Percentiles rank a stretch among this genome's conserved stretches.
Conservation (phyloP, 257 asterid species). For the Solanum virginianum region DNA sequence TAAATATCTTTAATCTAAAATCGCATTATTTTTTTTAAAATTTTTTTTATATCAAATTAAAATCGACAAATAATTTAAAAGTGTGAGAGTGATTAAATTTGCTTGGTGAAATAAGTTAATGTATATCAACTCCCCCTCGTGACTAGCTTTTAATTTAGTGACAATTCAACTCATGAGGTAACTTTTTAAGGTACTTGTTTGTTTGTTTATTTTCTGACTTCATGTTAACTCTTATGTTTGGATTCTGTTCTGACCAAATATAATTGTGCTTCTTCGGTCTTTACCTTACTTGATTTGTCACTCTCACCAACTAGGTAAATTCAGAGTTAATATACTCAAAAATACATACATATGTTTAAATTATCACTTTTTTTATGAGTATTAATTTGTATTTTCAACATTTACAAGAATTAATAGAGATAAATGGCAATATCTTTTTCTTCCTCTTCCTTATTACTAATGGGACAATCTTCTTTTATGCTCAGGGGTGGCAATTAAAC, state of each 20-base stretch:
- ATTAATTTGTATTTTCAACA: too few species aligned
- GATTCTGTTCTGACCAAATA: not conserved
- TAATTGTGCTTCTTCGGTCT: not conserved
- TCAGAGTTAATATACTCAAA: not conserved
- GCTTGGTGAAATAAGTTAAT: not conserved
- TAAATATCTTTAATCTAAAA: too few species aligned
- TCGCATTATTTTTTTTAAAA: too few species aligned
- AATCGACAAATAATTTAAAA: too few species aligned
- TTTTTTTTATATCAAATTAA: too few species aligned
- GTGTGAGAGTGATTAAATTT: not conserved
- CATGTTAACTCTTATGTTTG: not conserved
- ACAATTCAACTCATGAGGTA: not conserved
- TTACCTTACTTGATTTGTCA: not conserved
- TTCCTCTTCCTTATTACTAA: too few species aligned
- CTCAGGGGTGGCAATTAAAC: too few species aligned
- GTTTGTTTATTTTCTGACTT: not conserved
- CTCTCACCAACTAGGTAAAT: not conserved
- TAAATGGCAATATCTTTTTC: too few species aligned
- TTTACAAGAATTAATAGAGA: too few species aligned
- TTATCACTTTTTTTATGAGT: too few species aligned
- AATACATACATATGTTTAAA: too few species aligned
- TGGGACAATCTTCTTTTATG: too few species aligned
- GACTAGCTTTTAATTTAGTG: not conserved
- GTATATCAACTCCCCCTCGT: not conserved
- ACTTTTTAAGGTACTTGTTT: not conserved